These are phyloP conservation scores for Fusarium albosuccineum DNA, from an alignment of 2,329 filamentous ascomycete species.

Conservation along the genomic window DNA sequence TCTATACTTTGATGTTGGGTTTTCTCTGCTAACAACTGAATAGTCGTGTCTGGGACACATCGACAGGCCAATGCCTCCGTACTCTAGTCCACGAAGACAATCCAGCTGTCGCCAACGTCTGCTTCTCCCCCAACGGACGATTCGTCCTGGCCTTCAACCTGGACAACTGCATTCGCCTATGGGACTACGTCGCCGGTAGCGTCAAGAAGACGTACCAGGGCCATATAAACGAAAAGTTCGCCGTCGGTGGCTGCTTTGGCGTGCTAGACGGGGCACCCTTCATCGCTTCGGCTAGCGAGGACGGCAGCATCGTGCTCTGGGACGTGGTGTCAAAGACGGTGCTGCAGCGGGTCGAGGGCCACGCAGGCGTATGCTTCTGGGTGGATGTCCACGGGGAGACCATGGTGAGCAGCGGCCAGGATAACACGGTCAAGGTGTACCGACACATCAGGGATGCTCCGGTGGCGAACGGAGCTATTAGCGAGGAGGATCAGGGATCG, in stretches of 20 bases:
- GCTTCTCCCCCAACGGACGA: conserved; percentile 93
- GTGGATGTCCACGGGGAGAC: conserved; percentile 70
- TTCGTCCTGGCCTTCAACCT: conserved; percentile 93
- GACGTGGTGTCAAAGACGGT: conserved; percentile 88
- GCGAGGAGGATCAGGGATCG: conserved; percentile 58
- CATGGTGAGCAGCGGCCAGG: conserved; percentile 70
- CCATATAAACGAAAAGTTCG: conserved; percentile 86
- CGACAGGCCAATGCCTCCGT: conserved; percentile 92
- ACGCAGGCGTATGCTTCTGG: conserved; percentile 73
- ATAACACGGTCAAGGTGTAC: conserved; percentile 66
- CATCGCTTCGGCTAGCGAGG: conserved; percentile 86
- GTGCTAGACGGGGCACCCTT: conserved; percentile 67
- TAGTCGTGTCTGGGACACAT: conserved; percentile 93
- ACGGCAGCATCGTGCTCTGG: conserved; percentile 89
- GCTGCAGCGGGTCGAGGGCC: conserved; percentile 73
- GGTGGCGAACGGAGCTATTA: conserved; percentile 35
- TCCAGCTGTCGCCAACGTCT: conserved; percentile 87
- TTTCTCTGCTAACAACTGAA: conserved; percentile 30
- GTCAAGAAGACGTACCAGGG: conserved; percentile 99
- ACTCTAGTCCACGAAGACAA: conserved; percentile 98
- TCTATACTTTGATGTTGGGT: background rate
- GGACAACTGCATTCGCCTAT: conserved; percentile 89
- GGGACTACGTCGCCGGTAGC: conserved; percentile 92
- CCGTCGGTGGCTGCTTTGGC: conserved; percentile 87
- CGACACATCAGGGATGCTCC: conserved; percentile 46